Evolutionary conservation across 176 grass and related monocot species (phyloP).

Genomic region (Carex pumila): DNA sequence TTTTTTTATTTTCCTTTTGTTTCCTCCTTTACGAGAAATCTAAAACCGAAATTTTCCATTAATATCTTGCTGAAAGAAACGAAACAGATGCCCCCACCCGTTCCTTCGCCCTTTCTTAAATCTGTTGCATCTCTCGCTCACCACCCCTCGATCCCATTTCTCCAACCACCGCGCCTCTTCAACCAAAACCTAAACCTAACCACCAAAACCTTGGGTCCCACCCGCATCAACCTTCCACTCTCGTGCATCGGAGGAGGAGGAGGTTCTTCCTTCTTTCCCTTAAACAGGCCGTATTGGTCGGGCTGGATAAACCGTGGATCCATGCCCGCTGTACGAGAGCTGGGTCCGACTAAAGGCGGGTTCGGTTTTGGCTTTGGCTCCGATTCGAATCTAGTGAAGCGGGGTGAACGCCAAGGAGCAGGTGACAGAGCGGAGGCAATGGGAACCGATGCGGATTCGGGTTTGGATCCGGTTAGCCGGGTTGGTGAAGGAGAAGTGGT

Average conservation of each 20-base stretch:
- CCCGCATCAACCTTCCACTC: constrained; percentile 32
- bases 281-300: constrained; percentile 6
- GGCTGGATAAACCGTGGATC: constrained; percentile 13
- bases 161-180: constrained; percentile 39
- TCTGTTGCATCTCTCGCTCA: neutral
- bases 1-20: neutral
- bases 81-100: constrained; percentile 28
- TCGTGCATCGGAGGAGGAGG: neutral
- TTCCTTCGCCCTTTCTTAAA: constrained; percentile 28
- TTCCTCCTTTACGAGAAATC: neutral
- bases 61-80: constrained; percentile 6
- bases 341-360: neutral
- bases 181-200: constrained; percentile 32
- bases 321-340: neutral
- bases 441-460: constrained; percentile 35
- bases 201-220: constrained; percentile 13
- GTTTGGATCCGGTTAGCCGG: constrained; percentile 3
- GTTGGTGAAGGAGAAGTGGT: constrained; percentile 15
- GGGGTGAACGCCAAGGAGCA: constrained; percentile 18
- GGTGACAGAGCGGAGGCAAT: constrained; percentile 29
- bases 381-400: constrained; percentile 38
- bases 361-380: constrained; percentile 11
- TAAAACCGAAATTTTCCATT: constrained; percentile 21
- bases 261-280: neutral
- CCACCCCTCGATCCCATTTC: constrained; percentile 40